These are phyloP conservation scores for Aspergillus fumigatiaffinis DNA, from an alignment of 2,329 filamentous ascomycete genomes.

Conservation along the genomic window DNA sequence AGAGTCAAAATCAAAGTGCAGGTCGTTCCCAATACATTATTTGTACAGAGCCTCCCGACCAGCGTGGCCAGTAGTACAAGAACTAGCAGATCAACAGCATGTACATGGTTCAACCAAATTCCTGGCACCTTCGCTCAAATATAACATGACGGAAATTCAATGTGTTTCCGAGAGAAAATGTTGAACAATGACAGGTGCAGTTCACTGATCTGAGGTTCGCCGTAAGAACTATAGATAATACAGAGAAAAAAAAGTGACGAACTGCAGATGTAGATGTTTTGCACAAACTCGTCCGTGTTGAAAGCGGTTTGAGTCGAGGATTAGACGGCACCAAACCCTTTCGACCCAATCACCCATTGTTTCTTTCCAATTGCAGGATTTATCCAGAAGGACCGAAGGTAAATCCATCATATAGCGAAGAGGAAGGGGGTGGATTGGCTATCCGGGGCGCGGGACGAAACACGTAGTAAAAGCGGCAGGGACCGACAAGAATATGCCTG, in stretches of 20 bases:
- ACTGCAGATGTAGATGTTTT: not conserved
- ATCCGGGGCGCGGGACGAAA: not conserved
- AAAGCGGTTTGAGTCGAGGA: too few species aligned
- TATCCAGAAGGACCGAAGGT: not conserved
- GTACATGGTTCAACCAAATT: not conserved
- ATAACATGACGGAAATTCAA: not conserved
- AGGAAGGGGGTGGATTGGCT: not conserved
- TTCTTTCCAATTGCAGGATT: not conserved
- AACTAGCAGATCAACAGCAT: not conserved
- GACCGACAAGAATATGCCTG: not conserved
- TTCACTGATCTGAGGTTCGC: not conserved
- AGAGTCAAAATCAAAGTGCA: not conserved
- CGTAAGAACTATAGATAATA: not conserved
- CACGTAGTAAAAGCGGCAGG: slow-evolving; percentile 2
- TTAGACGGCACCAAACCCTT: not conserved
- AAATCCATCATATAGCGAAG: not conserved
- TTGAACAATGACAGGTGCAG: not conserved
- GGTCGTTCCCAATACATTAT: not conserved
- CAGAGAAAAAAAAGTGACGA: not conserved
- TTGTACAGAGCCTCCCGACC: not conserved
- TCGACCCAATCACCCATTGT: not conserved
- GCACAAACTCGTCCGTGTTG: too few species aligned
- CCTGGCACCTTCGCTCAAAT: not conserved
- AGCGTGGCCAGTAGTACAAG: not conserved
- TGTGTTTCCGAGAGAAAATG: not conserved